Base-by-base conservation (phyloP, 1,139 yeast genomes). In the Insectozyma bohioensis region DNA sequence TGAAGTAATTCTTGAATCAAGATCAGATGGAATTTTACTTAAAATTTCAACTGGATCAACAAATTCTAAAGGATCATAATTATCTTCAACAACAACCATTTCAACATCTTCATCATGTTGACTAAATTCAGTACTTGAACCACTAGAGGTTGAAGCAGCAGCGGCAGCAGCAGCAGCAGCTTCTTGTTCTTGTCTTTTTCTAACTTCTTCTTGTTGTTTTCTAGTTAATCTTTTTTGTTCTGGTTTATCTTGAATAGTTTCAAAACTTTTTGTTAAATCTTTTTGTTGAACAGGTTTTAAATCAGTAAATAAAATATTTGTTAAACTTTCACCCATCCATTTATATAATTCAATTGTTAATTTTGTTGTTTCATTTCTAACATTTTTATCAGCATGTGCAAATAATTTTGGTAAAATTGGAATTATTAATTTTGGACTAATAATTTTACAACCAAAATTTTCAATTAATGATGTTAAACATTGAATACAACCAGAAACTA, bases 261-360 rank as follows among this genome's bases (percentile, higher is more conserved):
- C 83, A 56, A 92, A 87, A 12, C 92, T 80, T 24, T 77, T 75
- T 4, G 79, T 71, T 39, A 94, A 68, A 49, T 92, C 98, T 46
- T 83, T 85, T 56, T 87, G 94, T 56, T 92, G 97, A 10, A 88
- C 87, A 0, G 97, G 95, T 53, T 92, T 92, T 54, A 92, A 67
- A 20, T 79, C 80, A 2, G 83, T 76, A 39, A 88, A 75, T 25
- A 88, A 60, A 0, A 79, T 55, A 10, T 72, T 67, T 33, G 78
- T 78, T 31, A 87, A 63, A 0, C 79, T 67, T 18, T 70, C 77
- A 4, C 94, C 95, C 55, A 85, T 72, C 85, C 95, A 85, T 41
- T 78, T 75, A 54, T 82, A 80, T 17, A 90, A 53, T 40, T 80
- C 87, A 3, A 86, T 78, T 0, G 90, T 69, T 43, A 92, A 64